Evolutionary conservation across 257 asterid genomes (phyloP).

Genomic region (Cordia subcordata): DNA sequence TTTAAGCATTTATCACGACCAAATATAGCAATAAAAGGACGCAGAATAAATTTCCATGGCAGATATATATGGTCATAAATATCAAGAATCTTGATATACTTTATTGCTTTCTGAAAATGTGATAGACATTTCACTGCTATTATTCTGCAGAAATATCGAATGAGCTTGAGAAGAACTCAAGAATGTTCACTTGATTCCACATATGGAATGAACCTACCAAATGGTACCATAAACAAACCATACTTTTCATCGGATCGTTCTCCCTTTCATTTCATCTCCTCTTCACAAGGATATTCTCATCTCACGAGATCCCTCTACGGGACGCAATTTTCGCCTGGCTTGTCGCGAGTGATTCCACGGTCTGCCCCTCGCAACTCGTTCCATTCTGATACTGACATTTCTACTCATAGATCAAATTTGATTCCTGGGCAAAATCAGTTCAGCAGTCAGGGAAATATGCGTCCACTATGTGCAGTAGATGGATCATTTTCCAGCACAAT

Average conservation of each 20-base stretch:
- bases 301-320: neutral
- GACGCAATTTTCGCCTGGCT: constrained; percentile 8
- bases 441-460: constrained; percentile 1
- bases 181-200: constrained; percentile 16
- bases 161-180: constrained; percentile 35
- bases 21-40: constrained; percentile 1
- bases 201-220: constrained; percentile 15
- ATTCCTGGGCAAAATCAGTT: neutral
- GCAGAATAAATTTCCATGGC: neutral
- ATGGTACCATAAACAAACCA: constrained; percentile 12
- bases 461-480: neutral
- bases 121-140: neutral
- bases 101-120: neutral
- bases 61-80: neutral
- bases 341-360: constrained; percentile 1
- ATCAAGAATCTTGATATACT: neutral
- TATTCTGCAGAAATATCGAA: constrained; percentile 55
- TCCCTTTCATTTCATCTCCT: neutral
- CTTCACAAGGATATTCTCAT: constrained; percentile 5
- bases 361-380: neutral
- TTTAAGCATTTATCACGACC: constrained; percentile 10
- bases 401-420: neutral
- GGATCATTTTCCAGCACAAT: constrained; percentile 2
- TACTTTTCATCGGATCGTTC: constrained; percentile 11
- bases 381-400: neutral